These are phyloP conservation scores for Hemisphaericaspora subhashii DNA, from an alignment of 1,139 yeast species.

Conservation along the genomic window DNA sequence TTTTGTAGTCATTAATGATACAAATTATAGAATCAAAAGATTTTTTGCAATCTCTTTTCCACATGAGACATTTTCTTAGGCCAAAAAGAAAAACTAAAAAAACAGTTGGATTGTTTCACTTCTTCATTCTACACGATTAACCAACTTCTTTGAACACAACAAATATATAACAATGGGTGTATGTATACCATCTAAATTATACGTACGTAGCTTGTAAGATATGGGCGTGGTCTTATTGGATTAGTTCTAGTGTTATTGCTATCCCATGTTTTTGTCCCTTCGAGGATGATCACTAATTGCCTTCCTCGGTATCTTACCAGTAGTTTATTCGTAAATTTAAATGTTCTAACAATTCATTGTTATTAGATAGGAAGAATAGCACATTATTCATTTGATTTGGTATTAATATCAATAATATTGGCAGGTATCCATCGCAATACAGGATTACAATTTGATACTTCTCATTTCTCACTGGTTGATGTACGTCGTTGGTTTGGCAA, in stretches of 20 bases:
- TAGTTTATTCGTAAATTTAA: background rate
- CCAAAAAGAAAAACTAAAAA: background rate
- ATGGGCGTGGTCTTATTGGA: background rate
- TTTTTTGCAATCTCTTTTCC: background rate
- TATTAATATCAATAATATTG: conserved; percentile 58
- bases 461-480: conserved; percentile 50
- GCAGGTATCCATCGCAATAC: conserved; percentile 69
- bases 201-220: background rate
- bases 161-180: conserved; percentile 11
- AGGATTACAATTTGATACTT: conserved; percentile 53
- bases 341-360: conserved; percentile 8
- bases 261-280: too few species aligned
- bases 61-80: too few species aligned
- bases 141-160: conserved; percentile 4
- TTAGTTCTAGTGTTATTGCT: too few species aligned
- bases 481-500: conserved; percentile 53
- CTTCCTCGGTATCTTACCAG: background rate
- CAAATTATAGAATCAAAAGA: background rate
- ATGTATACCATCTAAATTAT: too few species aligned
- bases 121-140: background rate
- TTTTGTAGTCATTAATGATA: background rate
- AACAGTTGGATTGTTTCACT: background rate
- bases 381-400: conserved; percentile 59
- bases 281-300: too few species aligned
- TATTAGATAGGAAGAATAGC: conserved; percentile 49